Evolutionary conservation across 108 stramenopile genomes (phyloP).

Genomic region (Bacterosira constricta): DNA sequence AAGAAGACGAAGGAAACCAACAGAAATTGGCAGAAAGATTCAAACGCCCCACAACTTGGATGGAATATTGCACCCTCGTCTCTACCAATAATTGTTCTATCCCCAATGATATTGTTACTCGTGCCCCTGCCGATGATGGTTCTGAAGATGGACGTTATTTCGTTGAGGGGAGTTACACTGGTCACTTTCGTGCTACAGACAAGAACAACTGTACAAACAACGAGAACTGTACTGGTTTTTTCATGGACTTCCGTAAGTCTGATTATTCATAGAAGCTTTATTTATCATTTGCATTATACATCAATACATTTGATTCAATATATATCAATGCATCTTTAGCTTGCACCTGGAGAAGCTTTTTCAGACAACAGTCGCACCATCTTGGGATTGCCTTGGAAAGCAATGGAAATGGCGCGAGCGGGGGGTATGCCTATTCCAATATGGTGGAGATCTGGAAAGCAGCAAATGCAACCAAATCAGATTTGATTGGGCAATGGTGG

Average conservation of each 20-base stretch:
- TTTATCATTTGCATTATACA: too few relatives aligned
- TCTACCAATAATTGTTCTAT: slow-evolving; percentile 27
- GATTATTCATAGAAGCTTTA: too few relatives aligned
- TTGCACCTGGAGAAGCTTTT: slow-evolving; percentile 1
- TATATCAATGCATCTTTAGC: too few relatives aligned
- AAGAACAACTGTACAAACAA: slow-evolving; percentile 10
- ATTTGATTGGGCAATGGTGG: slow-evolving; percentile 45
- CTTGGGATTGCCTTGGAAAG: neutral
- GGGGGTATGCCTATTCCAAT: slow-evolving; percentile 36
- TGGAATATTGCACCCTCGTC: slow-evolving; percentile 44
- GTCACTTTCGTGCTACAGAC: slow-evolving; percentile 5
- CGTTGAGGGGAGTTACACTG: slow-evolving; percentile 5
- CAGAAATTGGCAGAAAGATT: slow-evolving; percentile 43
- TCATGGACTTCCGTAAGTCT: neutral
- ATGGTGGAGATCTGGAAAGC: slow-evolving; percentile 53
- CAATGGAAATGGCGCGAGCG: slow-evolving; percentile 11
- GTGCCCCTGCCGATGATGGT: slow-evolving; percentile 24
- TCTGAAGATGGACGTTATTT: slow-evolving; percentile 24
- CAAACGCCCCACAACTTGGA: slow-evolving; percentile 46
- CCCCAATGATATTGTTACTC: slow-evolving; percentile 19
- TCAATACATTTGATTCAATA: too few relatives aligned
- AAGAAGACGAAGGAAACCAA: slow-evolving; percentile 39
- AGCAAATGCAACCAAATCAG: slow-evolving; percentile 42
- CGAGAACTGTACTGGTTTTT: slow-evolving; percentile 14
- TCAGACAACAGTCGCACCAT: neutral